A percentile compares a stretch with the other conserved stretches of the same genome.
phyloP scores from a whole-genome alignment of 257 asterid species.

The Solanum chmielewskii region DNA sequence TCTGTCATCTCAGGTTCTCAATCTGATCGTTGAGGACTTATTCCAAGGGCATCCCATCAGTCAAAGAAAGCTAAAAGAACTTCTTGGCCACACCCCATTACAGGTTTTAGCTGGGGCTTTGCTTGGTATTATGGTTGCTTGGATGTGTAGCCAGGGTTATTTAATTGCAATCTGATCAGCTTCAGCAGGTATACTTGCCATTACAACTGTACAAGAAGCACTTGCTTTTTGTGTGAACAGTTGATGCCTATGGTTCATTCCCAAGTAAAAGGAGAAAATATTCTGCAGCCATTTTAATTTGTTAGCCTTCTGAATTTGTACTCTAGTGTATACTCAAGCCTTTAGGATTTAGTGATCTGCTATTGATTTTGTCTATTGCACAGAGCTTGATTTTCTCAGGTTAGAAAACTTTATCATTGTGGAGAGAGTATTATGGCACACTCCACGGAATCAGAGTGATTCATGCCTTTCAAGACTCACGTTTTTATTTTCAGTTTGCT shows the following conservation, averaged over 20 bases:
- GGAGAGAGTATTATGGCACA: neutral
- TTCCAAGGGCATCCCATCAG: constrained; percentile 93
- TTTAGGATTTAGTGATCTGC: neutral
- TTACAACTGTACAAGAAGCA: neutral
- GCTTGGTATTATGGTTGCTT: constrained; percentile 65
- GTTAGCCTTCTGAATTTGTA: neutral
- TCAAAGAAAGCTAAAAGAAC: constrained; percentile 89
- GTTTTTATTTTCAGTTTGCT: neutral
- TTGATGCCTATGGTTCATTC: neutral
- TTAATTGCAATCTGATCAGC: constrained; percentile 14
- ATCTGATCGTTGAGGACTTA: constrained; percentile 69
- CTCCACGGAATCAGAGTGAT: neutral
- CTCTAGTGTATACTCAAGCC: neutral
- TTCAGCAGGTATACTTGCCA: neutral
- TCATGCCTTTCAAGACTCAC: neutral
- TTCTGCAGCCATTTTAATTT: neutral
- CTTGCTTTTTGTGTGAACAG: neutral
- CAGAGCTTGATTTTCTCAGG: neutral
- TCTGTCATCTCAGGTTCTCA: constrained; percentile 45
- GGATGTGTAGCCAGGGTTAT: constrained; percentile 53
- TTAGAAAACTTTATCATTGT: neutral
- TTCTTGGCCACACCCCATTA: constrained; percentile 83
- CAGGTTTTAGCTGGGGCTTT: constrained; percentile 91
- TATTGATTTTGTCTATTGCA: neutral
- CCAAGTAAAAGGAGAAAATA: neutral